phyloP scores from a whole-genome alignment of 2,329 filamentous ascomycete species.

The Ascochyta koolunga region DNA sequence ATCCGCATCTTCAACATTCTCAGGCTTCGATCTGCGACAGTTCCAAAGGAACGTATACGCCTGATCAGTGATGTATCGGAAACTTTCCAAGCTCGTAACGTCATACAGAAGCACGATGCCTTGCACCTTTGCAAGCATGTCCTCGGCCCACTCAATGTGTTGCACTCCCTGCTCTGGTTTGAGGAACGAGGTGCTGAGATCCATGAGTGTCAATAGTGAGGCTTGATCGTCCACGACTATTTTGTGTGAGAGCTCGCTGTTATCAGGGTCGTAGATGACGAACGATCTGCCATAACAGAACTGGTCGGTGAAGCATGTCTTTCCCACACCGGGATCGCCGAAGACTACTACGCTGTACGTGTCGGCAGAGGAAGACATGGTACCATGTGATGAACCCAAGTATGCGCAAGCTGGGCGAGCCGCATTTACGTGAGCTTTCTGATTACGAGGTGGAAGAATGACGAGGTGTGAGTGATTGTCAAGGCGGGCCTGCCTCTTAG shows the following conservation, averaged over 20 bases:
- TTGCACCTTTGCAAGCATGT: constrained; percentile 16
- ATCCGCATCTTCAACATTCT: neutral
- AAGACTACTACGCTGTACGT: constrained; percentile 17
- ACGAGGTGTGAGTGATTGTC: neutral
- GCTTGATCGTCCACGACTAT: constrained; percentile 16
- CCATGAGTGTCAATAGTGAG: constrained; percentile 21
- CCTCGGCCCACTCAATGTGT: constrained; percentile 9
- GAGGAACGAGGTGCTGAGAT: constrained; percentile 28
- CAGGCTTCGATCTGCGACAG: constrained; percentile 4
- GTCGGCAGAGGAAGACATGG: neutral
- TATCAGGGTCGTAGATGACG: constrained; percentile 17
- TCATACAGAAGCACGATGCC: constrained; percentile 41
- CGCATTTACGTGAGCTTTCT: neutral
- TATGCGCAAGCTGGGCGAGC: neutral
- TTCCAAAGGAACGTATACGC: constrained; percentile 26
- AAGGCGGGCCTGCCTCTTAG: neutral
- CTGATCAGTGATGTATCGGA: constrained; percentile 24
- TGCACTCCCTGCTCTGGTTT: constrained; percentile 2
- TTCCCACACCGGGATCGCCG: constrained; percentile 28
- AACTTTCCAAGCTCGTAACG: constrained; percentile 29
- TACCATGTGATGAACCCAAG: neutral
- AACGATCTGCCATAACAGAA: constrained; percentile 17
- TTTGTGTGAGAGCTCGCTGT: neutral
- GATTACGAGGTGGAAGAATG: neutral
- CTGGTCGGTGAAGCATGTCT: constrained; percentile 30